Conservation (phyloP, 345 rosid species). For the Syzygium aqueum region DNA sequence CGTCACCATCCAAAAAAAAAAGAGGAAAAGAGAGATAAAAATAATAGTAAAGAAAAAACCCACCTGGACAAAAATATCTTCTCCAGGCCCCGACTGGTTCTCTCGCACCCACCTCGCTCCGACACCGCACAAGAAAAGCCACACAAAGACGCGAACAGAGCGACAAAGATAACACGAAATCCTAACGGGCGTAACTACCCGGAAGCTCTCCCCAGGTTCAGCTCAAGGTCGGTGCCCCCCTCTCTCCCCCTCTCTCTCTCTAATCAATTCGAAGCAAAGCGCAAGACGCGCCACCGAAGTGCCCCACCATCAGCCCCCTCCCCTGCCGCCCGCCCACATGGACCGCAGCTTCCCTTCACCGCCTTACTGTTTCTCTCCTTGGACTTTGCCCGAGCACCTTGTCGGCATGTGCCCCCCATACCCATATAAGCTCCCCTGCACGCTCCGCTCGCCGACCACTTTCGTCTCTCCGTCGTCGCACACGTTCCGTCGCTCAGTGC, state of each 20-base stretch:
- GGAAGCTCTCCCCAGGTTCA: not conserved
- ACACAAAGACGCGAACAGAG: not conserved
- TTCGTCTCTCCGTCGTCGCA: not conserved
- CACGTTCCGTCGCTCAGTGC: not conserved
- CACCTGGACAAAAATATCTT: not conserved
- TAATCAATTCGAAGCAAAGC: not conserved
- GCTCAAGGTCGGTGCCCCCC: not conserved
- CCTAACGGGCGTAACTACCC: not conserved
- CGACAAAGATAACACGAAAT: not conserved
- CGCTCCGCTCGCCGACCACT: not conserved
- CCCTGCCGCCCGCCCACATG: too few relatives aligned
- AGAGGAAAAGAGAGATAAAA: not conserved
- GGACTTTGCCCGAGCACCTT: not conserved
- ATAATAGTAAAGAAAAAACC: not conserved
- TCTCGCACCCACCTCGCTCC: not conserved
- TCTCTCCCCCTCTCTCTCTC: not conserved
- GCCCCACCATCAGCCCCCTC: not conserved
- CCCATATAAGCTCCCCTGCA: not conserved
- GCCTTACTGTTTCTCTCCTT: not conserved
- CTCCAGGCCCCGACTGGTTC: not conserved
- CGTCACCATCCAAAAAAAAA: not conserved
- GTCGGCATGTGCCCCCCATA: not conserved
- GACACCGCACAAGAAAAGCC: not conserved
- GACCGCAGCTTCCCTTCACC: not conserved
- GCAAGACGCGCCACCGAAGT: not conserved